These are phyloP conservation scores for Exophiala oligosperma DNA, from an alignment of 2,329 filamentous ascomycete genomes.

Conservation along the genomic window DNA sequence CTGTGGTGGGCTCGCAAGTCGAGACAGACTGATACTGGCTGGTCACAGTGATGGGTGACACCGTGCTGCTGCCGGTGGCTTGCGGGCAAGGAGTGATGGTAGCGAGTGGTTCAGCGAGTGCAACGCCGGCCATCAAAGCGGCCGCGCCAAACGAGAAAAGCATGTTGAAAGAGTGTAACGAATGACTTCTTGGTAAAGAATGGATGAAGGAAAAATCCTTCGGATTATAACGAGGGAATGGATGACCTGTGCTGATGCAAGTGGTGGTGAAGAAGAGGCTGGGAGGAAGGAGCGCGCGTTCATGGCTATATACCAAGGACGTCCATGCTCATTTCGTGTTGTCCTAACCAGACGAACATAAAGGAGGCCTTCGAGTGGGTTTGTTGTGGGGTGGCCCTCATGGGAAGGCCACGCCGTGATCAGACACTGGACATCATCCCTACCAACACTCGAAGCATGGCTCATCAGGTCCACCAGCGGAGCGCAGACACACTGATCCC, in stretches of 20 bases:
- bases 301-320: constrained; percentile 15
- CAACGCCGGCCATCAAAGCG: constrained; percentile 16
- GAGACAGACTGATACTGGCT: constrained; percentile 22
- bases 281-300: constrained; percentile 7
- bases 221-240: constrained; percentile 16
- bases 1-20: constrained; percentile 16
- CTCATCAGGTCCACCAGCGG: background rate
- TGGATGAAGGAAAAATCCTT: constrained; percentile 22
- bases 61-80: constrained; percentile 1
- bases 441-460: constrained; percentile 3
- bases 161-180: constrained; percentile 18
- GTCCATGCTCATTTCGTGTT: constrained; percentile 8
- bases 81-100: constrained; percentile 19
- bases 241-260: constrained; percentile 18
- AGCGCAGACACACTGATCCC: background rate
- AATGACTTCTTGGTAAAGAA: constrained; percentile 10
- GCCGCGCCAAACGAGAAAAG: constrained; percentile 15
- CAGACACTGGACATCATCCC: background rate
- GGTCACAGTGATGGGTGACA: constrained; percentile 20
- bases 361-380: constrained; percentile 8
- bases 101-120: constrained; percentile 17
- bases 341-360: background rate
- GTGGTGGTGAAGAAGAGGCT: constrained; percentile 12
- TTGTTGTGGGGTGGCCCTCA: constrained; percentile 2
- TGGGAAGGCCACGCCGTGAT: background rate